Evolutionary conservation across 371 early-diverging fungal genomes (phyloP), one percentile per base, ranked within the genome.

Genomic region (Zancudomyces culisetae): DNA sequence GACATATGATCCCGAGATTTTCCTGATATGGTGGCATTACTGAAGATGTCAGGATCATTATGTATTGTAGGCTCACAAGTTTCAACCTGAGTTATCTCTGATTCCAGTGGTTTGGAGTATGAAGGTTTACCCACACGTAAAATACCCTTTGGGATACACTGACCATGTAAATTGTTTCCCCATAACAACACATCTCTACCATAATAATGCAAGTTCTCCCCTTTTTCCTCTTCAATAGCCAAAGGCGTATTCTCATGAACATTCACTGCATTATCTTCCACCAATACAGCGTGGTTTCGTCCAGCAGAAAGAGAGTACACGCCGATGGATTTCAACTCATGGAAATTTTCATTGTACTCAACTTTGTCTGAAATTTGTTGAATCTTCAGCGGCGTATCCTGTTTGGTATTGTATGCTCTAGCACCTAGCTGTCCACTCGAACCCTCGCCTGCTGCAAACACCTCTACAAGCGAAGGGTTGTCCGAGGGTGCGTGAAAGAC

Each of bases 161-260:
- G 48, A 3, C 48, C 48, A 48, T 27, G 29, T n/a, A 27, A 27
- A 29, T 48, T 48, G 48, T 48, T 29, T 27, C 48, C 48, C 48
- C 48, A 48, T 4, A 29, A 24, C 15, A 48, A 3, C n/a, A 48
- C 48, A 48, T 48, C 48, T 19, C 48, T 19, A 26, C 48, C 48
- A n/a, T 48, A 29, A 3, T 19, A 2, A 48, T 48, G 48, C 2
- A 18, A n/a, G n/a, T 35, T 35, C 35, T 15, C 6, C 15, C 6
- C 10, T 15, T 35, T 35, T n/a, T n/a, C n/a, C n/a, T n/a, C n/a
- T n/a, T n/a, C n/a, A n/a, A n/a, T n/a, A n/a, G n/a, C n/a, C n/a
- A n/a, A n/a, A n/a, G n/a, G n/a, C n/a, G n/a, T n/a, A 35, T 48
- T 48, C 8, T 27, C 27, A 4, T 48, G 24, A 27, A 29, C 18